phyloP scores from a whole-genome alignment of 352 stramenopile genomes.

The Phytophthora sansomeana region DNA sequence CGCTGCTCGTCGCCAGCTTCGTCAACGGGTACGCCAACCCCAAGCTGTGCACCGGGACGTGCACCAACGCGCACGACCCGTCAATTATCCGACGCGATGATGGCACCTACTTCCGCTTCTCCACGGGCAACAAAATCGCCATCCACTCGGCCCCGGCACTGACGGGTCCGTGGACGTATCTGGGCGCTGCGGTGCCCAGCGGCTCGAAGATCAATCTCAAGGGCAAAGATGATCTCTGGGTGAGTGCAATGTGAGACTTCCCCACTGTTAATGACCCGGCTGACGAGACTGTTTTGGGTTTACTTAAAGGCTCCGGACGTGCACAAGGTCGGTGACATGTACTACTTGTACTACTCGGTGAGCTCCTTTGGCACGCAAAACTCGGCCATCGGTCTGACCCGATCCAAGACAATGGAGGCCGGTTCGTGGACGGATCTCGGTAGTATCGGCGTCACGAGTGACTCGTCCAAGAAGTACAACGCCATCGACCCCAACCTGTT shows the following conservation, averaged over 20 bases:
- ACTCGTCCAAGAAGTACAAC: conserved; percentile 45
- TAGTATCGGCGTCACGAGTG: conserved; percentile 37
- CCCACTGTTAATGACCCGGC: no score
- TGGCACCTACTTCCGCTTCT: conserved; percentile 61
- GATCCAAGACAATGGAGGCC: conserved; percentile 49
- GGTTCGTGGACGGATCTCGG: conserved; percentile 48
- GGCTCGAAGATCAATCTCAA: conserved; percentile 52
- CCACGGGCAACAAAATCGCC: conserved; percentile 47
- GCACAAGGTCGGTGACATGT: conserved; percentile 44
- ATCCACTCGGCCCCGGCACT: conserved; percentile 48
- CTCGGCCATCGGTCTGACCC: conserved; percentile 46
- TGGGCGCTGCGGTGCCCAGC: conserved; percentile 41
- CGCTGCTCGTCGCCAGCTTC: conserved; percentile 10
- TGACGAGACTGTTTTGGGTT: no score
- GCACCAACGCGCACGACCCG: conserved; percentile 48
- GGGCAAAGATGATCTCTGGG: conserved; percentile 53
- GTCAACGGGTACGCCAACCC: conserved; percentile 31
- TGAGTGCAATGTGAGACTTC: no score
- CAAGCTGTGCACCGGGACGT: conserved; percentile 25
- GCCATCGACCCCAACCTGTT: conserved; percentile 54
- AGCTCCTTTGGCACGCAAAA: conserved; percentile 53
- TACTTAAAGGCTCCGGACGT: conserved; percentile 57
- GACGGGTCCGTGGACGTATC: conserved; percentile 47
- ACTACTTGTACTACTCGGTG: conserved; percentile 69
- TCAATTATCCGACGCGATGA: conserved; percentile 45